These are phyloP conservation scores for Mortierella sp. DNA, from an alignment of 371 early-diverging fungal genomes.

Conservation along the genomic window DNA sequence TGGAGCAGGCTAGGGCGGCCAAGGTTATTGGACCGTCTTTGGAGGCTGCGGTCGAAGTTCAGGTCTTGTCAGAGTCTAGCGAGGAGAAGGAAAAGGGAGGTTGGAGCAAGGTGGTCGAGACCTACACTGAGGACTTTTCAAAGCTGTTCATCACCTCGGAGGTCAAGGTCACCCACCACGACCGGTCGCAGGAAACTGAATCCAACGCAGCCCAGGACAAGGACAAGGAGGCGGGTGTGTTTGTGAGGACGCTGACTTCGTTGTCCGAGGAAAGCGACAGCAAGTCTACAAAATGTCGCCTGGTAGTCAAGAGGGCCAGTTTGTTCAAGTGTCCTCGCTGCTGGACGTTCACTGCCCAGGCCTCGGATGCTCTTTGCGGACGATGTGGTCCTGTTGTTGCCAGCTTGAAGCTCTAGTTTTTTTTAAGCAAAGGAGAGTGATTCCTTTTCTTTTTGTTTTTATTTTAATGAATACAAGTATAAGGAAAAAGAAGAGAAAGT, in stretches of 20 bases:
- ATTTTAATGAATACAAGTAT: neutral
- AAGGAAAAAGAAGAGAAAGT: neutral
- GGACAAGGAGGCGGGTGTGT: neutral
- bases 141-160: constrained; percentile 65
- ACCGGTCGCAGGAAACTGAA: neutral
- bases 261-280: neutral
- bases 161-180: constrained; percentile 32
- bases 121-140: constrained; percentile 38
- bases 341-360: constrained; percentile 40
- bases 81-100: constrained; percentile 36
- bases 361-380: constrained; percentile 25
- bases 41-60: constrained; percentile 62
- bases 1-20: constrained; percentile 77
- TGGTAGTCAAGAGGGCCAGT: constrained; percentile 29
- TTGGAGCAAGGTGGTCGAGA: constrained; percentile 13
- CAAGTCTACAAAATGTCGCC: constrained; percentile 12
- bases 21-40: constrained; percentile 70
- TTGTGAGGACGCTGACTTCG: constrained; percentile 10
- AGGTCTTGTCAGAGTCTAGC: neutral
- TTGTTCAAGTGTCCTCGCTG: constrained; percentile 56
- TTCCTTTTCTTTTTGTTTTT: neutral
- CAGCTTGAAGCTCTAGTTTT: neutral
- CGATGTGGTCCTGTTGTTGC: constrained; percentile 44
- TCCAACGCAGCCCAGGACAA: neutral
- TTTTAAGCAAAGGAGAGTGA: neutral